Conservation (phyloP, 768 basidiomycete species). For the Mycena galopus region DNA sequence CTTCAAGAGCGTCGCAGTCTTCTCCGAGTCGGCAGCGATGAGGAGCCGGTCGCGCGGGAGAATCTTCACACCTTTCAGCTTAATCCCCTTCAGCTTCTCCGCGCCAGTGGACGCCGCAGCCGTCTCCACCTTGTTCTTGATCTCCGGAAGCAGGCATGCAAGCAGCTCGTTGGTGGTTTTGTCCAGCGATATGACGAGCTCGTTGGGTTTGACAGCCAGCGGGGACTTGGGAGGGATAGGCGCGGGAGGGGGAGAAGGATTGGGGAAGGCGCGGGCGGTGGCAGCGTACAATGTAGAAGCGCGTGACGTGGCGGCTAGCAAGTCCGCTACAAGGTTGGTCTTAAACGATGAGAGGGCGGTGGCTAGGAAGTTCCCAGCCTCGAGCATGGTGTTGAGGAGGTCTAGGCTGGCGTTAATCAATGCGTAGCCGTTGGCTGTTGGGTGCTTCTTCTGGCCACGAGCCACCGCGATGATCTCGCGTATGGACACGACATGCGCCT, state of each 20-base stretch:
- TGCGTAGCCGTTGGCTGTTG: neutral
- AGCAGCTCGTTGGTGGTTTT: too few relatives aligned
- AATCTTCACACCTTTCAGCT: conserved; percentile 5
- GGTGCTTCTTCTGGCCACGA: neutral
- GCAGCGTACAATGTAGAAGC: neutral
- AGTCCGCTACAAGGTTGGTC: neutral
- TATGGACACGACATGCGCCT: neutral
- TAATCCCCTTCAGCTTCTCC: neutral
- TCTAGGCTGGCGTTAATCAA: neutral
- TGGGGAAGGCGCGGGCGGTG: neutral
- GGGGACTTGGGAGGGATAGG: too few relatives aligned
- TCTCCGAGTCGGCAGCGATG: neutral
- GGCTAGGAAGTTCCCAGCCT: neutral
- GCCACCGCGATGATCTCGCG: neutral
- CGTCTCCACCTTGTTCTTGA: too few relatives aligned
- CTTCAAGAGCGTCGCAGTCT: neutral
- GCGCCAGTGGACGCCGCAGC: too few relatives aligned
- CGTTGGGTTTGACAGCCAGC: too few relatives aligned
- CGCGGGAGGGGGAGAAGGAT: too few relatives aligned
- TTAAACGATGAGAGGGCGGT: neutral
- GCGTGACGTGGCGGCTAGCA: neutral
- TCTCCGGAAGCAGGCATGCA: too few relatives aligned
- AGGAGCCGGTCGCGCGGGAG: conserved; percentile 1
- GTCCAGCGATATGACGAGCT: too few relatives aligned
- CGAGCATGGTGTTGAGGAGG: neutral